Base-by-base conservation (phyloP, 164 flowering plant species). In the Berberis vulgaris region DNA sequence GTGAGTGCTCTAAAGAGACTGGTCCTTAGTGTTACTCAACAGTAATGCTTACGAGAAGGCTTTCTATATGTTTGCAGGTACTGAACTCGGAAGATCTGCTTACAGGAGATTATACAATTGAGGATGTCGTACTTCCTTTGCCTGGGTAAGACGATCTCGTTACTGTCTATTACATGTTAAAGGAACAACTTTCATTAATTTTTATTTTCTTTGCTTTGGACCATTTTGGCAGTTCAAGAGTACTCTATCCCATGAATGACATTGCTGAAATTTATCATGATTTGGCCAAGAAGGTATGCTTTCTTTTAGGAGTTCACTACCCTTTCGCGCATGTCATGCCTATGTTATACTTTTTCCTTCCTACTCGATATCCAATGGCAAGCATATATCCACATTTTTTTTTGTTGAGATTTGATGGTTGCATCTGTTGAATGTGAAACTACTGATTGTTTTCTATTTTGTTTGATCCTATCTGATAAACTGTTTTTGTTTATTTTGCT, bases 81-180 rank as follows among this genome's bases (percentile, higher is more conserved):
- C 70, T 87, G 45, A 68, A 62, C 71, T 83, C 76, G 5, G 92
- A 87, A 64, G 95, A 90, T 78, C 66, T 94, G 42, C 72, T 61
- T 43, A 59, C 73, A 56, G 85, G 86, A 55, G 78, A 59, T 12
- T 88, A 88, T 64, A 70, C 84, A 13, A 60, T 83, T 76, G 83
- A 87, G 9, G 97, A 94, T 76, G 76, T 94, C 59, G 72, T 91
- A 70, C 98, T 94, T 73, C 98, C 98, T 64, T 71, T 91, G 76
- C 97, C 97, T 68, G 97, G 98, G 97, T 88, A 70, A 77, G 82
- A 39, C 55, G 41, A 44, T 43, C n/a, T 57, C 26, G 26, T 26
- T 26, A 26, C 26, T 26, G 26, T 26, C 26, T 26, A 26, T 26
- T 26, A 26, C 26, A 26, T 26, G 26, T 26, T 26, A 26, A 26